Base-by-base conservation (phyloP, 2,329 filamentous ascomycete genomes). In the Tolypocladium ophioglossoides region DNA sequence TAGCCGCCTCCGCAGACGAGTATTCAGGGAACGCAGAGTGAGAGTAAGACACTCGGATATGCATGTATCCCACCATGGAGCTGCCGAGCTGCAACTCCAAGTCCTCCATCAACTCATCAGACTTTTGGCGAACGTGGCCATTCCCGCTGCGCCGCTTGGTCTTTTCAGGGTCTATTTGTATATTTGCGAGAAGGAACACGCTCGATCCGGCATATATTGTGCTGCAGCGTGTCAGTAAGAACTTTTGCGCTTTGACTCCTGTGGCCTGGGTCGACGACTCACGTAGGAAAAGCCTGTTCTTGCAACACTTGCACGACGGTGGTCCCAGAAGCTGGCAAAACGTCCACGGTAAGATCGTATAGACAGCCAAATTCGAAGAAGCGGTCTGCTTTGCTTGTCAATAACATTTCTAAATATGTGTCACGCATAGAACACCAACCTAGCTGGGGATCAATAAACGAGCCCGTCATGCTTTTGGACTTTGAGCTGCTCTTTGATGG, bases 21-120 rank as follows among this genome's bases (percentile, higher is more conserved):
- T 64, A 64, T 20, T 68, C 63, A 0, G 75, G 72, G 61, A 84
- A 83, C 0, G 73, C 77, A 0, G 82, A 80, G 60, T 85, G 80
- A 2, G 71, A 70, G 60, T 84, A 85, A 8, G 69, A 75, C 9
- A 85, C 59, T 22, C 70, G 70, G 18, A 84, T 69, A 3, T 72
- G 72, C 51, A 84, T 66, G 58, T 80, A 84, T 37, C 75, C 71
- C 18, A 71, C 72, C 22, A 65, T 65, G 4, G 70, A 69, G 52
- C 73, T 70, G 34, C 80, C 79, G 3, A 85, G 74, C 54, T 83
- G 75, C 34, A 71, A 68, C 61, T 85, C 79, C 12, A 85, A 70
- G 54, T 84, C 79, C 27, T 79, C 74, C 18, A 86, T 80, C 35
- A 85, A 68, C 41, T 78, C 72, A 14, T 84, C 79, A 0, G 81